phyloP scores from a whole-genome alignment of 2,329 filamentous ascomycete genomes.

The Penicillium concentricum region DNA sequence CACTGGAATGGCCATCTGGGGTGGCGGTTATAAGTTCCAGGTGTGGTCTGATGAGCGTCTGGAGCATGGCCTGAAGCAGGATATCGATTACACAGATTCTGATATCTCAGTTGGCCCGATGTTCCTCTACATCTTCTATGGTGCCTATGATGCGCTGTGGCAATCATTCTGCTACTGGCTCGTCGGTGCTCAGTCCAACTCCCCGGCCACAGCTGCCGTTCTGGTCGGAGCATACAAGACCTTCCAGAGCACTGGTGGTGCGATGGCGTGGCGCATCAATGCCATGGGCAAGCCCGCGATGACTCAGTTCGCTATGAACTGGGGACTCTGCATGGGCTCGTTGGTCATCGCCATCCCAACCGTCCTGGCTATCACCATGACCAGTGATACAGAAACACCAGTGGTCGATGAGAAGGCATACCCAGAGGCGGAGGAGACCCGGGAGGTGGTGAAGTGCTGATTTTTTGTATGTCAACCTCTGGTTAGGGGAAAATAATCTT shows the following conservation, averaged over 20 bases:
- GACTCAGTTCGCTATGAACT: slow-evolving; percentile 49
- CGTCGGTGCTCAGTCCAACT: slow-evolving; percentile 49
- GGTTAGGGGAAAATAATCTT: neutral
- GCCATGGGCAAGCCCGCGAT: slow-evolving; percentile 37
- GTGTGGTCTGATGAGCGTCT: slow-evolving; percentile 51
- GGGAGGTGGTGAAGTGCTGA: slow-evolving; percentile 5
- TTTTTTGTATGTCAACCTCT: neutral
- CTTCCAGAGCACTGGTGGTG: slow-evolving; percentile 45
- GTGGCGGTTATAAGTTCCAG: slow-evolving; percentile 66
- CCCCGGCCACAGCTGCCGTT: slow-evolving; percentile 42
- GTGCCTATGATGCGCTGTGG: slow-evolving; percentile 67
- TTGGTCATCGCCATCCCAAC: slow-evolving; percentile 46
- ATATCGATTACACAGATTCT: slow-evolving; percentile 51
- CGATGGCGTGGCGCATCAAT: slow-evolving; percentile 50
- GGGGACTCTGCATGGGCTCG: slow-evolving; percentile 48
- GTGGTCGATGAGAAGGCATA: slow-evolving; percentile 5
- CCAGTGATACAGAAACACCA: slow-evolving; percentile 13
- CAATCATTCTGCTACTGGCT: slow-evolving; percentile 65
- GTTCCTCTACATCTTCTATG: slow-evolving; percentile 70
- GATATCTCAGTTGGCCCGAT: slow-evolving; percentile 60
- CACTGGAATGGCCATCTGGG: slow-evolving; percentile 56
- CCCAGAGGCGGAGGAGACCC: slow-evolving; percentile 2
- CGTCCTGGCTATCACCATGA: slow-evolving; percentile 42
- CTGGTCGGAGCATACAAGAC: slow-evolving; percentile 51
- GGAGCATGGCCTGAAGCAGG: slow-evolving; percentile 43